Evolutionary conservation across 306 rosid genomes (phyloP).

Genomic region (Oemleria cerasiformis): DNA sequence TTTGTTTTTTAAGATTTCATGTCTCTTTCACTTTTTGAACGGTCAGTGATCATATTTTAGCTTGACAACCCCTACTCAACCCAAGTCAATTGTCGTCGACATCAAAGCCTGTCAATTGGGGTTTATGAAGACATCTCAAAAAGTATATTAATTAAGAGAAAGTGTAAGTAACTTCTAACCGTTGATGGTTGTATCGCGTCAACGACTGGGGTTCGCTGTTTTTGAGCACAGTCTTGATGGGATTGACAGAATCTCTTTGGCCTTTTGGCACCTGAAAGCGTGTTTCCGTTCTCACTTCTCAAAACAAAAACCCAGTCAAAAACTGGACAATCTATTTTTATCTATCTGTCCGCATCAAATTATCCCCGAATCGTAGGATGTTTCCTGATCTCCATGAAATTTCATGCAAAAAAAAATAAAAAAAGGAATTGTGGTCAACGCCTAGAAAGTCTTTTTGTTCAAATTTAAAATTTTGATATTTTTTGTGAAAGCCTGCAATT

Average conservation of each 20-base stretch:
- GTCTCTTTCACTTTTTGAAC: conserved; percentile 4
- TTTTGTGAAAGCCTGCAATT: background rate
- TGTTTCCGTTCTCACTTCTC: background rate
- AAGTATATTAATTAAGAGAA: too few relatives aligned
- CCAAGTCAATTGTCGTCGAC: conserved; percentile 22
- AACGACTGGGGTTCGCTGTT: background rate
- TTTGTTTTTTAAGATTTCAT: background rate
- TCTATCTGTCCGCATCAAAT: conserved; percentile 2
- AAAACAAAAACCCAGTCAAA: background rate
- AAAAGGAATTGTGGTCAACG: background rate
- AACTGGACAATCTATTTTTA: too few relatives aligned
- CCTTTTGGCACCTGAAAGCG: too few relatives aligned
- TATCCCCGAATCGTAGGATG: background rate
- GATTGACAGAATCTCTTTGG: too few relatives aligned
- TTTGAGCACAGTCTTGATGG: background rate
- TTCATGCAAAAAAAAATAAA: background rate
- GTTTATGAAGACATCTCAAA: background rate
- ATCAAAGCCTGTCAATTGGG: background rate
- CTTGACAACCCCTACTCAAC: background rate
- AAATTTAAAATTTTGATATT: background rate
- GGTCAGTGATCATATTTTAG: background rate
- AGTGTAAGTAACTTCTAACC: too few relatives aligned
- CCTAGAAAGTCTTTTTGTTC: background rate
- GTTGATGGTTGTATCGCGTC: background rate
- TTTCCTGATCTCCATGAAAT: background rate